phyloP scores from a whole-genome alignment of 78 protist species.

The Polysphondylium violaceum region DNA sequence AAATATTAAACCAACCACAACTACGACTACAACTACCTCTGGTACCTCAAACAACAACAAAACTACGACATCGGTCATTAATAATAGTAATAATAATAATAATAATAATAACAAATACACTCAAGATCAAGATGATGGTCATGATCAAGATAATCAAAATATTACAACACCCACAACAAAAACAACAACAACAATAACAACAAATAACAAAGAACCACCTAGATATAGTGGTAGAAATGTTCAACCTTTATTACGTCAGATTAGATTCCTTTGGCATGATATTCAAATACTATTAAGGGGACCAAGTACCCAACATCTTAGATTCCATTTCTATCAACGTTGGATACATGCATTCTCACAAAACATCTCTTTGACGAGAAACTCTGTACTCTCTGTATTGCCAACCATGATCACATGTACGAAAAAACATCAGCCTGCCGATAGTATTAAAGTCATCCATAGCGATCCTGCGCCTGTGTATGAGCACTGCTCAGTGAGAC shows the following conservation, averaged over 20 bases:
- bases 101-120: too few relatives aligned
- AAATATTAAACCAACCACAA: neutral
- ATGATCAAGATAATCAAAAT: neutral
- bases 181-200: conserved; percentile 2
- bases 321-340: conserved; percentile 80
- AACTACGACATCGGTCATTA: neutral
- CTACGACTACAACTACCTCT: neutral
- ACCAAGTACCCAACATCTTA: conserved; percentile 36
- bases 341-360: conserved; percentile 83
- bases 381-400: neutral
- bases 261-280: conserved; percentile 86
- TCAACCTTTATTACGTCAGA: conserved; percentile 62
- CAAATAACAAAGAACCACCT: conserved; percentile 18
- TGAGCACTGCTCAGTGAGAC: conserved; percentile 36
- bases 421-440: neutral
- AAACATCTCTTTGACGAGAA: conserved; percentile 55
- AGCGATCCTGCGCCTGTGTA: conserved; percentile 55
- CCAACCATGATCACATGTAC: conserved; percentile 21
- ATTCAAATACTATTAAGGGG: conserved; percentile 80
- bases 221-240: conserved; percentile 69
- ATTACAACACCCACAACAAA: conserved; percentile 1
- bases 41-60: neutral
- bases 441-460: conserved; percentile 10
- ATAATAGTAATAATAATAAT: neutral
- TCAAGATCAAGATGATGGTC: neutral